Base-by-base conservation (phyloP, 176 grass and related monocot species). In the Miscanthus lutarioriparius region DNA sequence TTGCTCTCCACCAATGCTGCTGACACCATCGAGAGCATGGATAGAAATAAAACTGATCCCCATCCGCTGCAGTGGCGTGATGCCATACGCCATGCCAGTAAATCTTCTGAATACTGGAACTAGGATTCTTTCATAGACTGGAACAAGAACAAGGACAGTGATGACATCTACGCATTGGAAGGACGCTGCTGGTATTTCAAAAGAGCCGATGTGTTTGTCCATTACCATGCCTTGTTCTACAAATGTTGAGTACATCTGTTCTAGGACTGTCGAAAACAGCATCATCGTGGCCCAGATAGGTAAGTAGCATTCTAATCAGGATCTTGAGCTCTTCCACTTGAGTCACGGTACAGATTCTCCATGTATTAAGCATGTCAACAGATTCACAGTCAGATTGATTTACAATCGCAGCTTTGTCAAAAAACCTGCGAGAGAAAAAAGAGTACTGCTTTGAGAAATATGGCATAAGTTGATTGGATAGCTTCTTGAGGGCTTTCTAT, bases 301-400 rank as follows among this genome's bases (percentile, higher is more conserved):
- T 23, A 93, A 2, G 28, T 30, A 30, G 43, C 88, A 93, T 83
- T 22, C 88, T 85, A 15, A 93, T 78, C 7, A 93, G 38, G 67
- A 90, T 80, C 75, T 93, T 93, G 38, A 93, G 77, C 67, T 93
- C 88, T 84, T 93, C 91, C n/a, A 88, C 91, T 65, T 91, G 86
- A 83, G 88, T 93, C 45, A 93, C 83, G 0, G 91, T 93, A 30
- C 91, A 93, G 17, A 90, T 86, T 59, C 44, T 75, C 83, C 76
- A 82, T 78, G 32, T 56, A 64, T 86, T 83, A 36, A 79, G 59
- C 35, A 81, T 22, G 63, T 35, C 86, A 80, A 68, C 53, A 51
- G 69, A 71, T 78, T 90, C 89, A 56, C 7, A 71, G 41, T 93
- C 88, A 28, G 48, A 1, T 61, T 53, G 33, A n/a, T 56, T 66